Conservation (phyloP, 208 protist genomes). For the Trypanosoma cruzi region DNA sequence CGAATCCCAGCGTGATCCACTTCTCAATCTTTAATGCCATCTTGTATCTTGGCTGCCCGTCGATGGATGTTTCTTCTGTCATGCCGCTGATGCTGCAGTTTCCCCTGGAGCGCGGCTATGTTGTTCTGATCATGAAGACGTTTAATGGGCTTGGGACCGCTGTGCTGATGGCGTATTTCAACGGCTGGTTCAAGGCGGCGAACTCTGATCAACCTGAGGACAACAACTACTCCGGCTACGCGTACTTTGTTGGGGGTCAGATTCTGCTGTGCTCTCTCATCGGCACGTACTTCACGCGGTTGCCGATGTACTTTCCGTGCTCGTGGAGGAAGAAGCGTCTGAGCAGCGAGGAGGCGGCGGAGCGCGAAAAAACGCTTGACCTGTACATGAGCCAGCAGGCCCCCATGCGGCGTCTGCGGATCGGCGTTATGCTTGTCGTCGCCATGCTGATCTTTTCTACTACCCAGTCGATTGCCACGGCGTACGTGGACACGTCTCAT, state of each 20-base stretch:
- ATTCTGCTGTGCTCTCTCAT: no score
- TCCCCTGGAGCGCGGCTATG: slow-evolving; percentile 68
- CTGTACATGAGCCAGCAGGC: no score
- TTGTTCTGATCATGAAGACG: no score
- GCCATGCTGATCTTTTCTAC: slow-evolving; percentile 53
- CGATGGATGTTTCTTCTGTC: slow-evolving; percentile 62
- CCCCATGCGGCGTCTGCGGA: slow-evolving; percentile 46
- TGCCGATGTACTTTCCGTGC: no score
- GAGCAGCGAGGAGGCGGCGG: no score
- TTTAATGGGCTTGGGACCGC: no score
- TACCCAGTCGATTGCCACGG: slow-evolving; percentile 51
- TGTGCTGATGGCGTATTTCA: slow-evolving; percentile 80
- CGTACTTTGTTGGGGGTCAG: slow-evolving; percentile 56
- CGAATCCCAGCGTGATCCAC: slow-evolving; percentile 37
- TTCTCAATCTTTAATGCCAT: slow-evolving; percentile 75
- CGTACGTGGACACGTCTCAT: slow-evolving; percentile 52
- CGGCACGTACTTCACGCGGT: no score
- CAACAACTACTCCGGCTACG: slow-evolving; percentile 62
- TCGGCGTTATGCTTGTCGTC: slow-evolving; percentile 44
- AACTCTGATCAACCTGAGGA: slow-evolving; percentile 23
- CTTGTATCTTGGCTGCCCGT: slow-evolving; percentile 57
- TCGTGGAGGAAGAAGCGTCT: no score
- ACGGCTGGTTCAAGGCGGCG: slow-evolving; percentile 61
- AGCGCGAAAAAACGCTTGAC: no score
- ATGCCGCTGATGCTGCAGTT: slow-evolving; percentile 89